These are phyloP conservation scores for Didymella pomorum DNA, from an alignment of 2,329 filamentous ascomycete genomes.

Conservation along the genomic window DNA sequence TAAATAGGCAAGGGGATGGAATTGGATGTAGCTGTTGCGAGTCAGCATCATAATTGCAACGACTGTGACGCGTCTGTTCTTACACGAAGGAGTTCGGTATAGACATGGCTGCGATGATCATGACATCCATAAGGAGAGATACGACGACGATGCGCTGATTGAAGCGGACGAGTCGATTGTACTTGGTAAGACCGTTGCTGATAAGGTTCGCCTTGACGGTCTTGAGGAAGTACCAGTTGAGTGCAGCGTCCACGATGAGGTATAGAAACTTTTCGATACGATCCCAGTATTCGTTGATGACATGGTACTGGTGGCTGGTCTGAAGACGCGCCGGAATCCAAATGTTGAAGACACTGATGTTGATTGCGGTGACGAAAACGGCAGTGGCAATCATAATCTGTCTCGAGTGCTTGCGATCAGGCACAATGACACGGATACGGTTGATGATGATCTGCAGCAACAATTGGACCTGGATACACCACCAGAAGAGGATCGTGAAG, in stretches of 20 bases:
- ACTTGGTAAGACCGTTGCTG: constrained; percentile 60
- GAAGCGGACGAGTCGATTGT: constrained; percentile 59
- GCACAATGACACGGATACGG: constrained; percentile 48
- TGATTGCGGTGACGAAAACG: constrained; percentile 48
- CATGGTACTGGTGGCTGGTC: constrained; percentile 37
- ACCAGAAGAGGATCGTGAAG: constrained; percentile 47
- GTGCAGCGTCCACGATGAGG: constrained; percentile 46
- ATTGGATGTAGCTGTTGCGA: constrained; percentile 55
- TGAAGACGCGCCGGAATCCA: constrained; percentile 53
- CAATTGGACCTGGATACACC: constrained; percentile 51
- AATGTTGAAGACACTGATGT: constrained; percentile 51
- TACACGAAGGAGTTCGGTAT: constrained; percentile 58
- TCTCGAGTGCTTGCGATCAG: constrained; percentile 40
- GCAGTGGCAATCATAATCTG: constrained; percentile 51
- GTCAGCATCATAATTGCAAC: constrained; percentile 1
- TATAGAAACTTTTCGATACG: constrained; percentile 51
- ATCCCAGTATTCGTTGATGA: constrained; percentile 52
- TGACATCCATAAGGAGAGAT: constrained; percentile 60
- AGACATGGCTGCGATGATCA: constrained; percentile 59
- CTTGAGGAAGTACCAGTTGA: constrained; percentile 53
- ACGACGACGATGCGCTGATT: constrained; percentile 60
- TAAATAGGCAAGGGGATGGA: constrained; percentile 60
- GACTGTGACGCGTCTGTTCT: constrained; percentile 4
- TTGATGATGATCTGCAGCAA: constrained; percentile 55
- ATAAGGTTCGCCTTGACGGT: constrained; percentile 59